A percentile compares a stretch with the other conserved stretches of the same genome.
Conservation (phyloP, 345 rosid genomes). For the Corymbia maculata region DNA sequence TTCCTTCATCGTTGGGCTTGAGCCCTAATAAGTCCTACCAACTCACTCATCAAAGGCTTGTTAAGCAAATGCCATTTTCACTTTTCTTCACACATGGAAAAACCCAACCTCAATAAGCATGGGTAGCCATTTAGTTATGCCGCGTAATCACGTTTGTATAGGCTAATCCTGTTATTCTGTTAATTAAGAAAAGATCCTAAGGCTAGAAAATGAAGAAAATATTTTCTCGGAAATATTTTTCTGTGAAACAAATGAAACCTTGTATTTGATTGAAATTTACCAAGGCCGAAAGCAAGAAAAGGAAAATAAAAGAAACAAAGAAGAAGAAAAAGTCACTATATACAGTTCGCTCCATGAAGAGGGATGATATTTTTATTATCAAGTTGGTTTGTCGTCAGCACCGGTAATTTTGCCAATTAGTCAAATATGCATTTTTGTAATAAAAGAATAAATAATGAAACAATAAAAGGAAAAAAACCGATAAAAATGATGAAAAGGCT, state of each 20-base stretch:
- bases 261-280: no score
- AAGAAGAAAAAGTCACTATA: no score
- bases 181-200: no score
- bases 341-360: no score
- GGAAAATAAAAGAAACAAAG: rapidly evolving
- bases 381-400: no score
- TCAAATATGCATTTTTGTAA: no score
- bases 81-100: neutral
- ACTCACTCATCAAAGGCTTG: neutral
- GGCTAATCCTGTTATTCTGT: neutral
- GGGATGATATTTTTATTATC: no score
- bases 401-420: no score
- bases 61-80: neutral
- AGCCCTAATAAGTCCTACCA: neutral
- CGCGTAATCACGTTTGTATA: neutral
- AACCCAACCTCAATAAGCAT: neutral
- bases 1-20: neutral
- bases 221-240: no score
- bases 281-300: no score
- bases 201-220: rapidly evolving
- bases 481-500: neutral
- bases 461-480: no score
- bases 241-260: rapidly evolving
- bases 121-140: neutral
- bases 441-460: no score